Percentiles rank a stretch among this genome's conserved stretches.
These are phyloP conservation scores for Dothidotthia symphoricarpi DNA, from an alignment of 2,329 filamentous ascomycete species.

Conservation along the genomic window DNA sequence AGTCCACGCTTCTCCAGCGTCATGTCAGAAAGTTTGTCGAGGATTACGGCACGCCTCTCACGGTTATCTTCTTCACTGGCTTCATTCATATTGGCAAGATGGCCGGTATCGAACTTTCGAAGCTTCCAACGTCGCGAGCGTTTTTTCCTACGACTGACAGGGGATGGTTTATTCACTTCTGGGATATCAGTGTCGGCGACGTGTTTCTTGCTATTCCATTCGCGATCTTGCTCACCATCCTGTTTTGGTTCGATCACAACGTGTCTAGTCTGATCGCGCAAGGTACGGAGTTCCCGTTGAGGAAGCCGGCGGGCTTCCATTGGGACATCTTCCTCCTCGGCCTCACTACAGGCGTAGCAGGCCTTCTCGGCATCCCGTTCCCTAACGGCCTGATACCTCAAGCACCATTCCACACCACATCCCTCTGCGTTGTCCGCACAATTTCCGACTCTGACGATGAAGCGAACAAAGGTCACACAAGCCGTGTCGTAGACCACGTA, in stretches of 20 bases:
- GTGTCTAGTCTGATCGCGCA: slow-evolving; percentile 57
- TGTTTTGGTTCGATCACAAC: slow-evolving; percentile 91
- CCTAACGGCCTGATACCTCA: slow-evolving; percentile 61
- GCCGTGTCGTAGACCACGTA: slow-evolving; percentile 48
- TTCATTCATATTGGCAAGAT: slow-evolving; percentile 86
- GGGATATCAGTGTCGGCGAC: slow-evolving; percentile 70
- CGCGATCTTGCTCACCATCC: slow-evolving; percentile 74
- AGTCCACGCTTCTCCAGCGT: slow-evolving; percentile 70
- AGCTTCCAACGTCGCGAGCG: slow-evolving; percentile 70
- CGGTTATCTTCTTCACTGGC: slow-evolving; percentile 76
- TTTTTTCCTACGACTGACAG: slow-evolving; percentile 76
- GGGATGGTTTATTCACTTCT: slow-evolving; percentile 77
- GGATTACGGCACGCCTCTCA: slow-evolving; percentile 76
- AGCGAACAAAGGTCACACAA: slow-evolving; percentile 44
- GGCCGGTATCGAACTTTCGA: slow-evolving; percentile 65
- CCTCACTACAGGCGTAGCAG: slow-evolving; percentile 55
- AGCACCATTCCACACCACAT: slow-evolving; percentile 60
- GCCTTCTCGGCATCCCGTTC: slow-evolving; percentile 57
- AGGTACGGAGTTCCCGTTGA: slow-evolving; percentile 55
- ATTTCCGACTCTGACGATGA: slow-evolving; percentile 44
- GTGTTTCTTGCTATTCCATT: slow-evolving; percentile 87
- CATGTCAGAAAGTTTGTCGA: slow-evolving; percentile 78
- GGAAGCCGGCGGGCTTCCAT: slow-evolving; percentile 60
- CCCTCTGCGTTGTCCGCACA: slow-evolving; percentile 45
- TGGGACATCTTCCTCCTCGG: slow-evolving; percentile 62